Evolutionary conservation across 305 asterid species (phyloP), one percentile per base, ranked within the genome.

Genomic region (Coffea humblotiana): DNA sequence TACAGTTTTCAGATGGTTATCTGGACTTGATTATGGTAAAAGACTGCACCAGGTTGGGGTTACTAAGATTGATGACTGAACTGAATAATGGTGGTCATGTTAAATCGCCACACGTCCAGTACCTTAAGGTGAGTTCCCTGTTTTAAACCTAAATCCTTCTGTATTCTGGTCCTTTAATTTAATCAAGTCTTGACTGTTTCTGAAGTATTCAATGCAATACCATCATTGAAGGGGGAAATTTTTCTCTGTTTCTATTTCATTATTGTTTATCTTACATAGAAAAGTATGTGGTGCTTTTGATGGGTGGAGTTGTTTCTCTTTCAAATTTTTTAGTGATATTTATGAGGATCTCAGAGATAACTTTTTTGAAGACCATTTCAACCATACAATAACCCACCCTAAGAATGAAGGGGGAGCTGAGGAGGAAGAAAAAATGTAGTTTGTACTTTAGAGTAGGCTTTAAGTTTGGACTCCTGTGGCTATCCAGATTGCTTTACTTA

Each of bases 1-100:
- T 86, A 83, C 92, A 96, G 99, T 96, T 96, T 89, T 91, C 98
- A 16, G 99, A 96, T 87, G 99, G 99, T 77, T 94, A 88, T 87
- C 82, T 92, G 89, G 99, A 94, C 91, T 87, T 96, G 86, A 85
- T 96, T 79, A 78, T 96, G 96, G 91, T 92, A 68, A 90, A 86
- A 88, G 96, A 96, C 76, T 84, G 94, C 82, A 87, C 97, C 70
- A 92, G 84, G 78, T 81, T 92, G 58, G 76, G 94, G 47, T 87
- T 96, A 88, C 88, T 94, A 21, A 78, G 84, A 76, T 79, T 88
- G 88, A 86, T 94, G 97, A 81, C 89, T 7, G 87, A 84, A 81
- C 40, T 94, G 86, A 90, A 85, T 84, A 87, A 78, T 32, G 98
- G 98, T 74, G 88, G 90, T 77, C 98, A 96, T 84, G 93, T 92